phyloP scores from a whole-genome alignment of 352 stramenopile species.

The Aphanomyces stellatus region DNA sequence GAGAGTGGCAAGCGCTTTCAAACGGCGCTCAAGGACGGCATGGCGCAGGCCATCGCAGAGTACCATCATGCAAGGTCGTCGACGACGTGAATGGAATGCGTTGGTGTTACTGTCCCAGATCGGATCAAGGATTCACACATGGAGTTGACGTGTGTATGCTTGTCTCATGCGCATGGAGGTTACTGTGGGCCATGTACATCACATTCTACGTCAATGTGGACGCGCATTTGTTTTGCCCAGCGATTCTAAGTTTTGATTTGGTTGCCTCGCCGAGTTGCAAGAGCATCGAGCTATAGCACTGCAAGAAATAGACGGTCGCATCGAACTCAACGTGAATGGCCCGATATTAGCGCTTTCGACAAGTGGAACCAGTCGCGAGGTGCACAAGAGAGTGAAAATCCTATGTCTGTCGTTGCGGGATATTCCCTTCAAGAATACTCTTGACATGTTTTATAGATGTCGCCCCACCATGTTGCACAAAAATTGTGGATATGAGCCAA shows the following conservation, averaged over 20 bases:
- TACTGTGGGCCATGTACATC: too few species aligned
- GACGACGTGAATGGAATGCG: background rate
- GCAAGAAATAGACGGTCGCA: too few species aligned
- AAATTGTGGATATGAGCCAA: background rate
- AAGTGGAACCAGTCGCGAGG: too few species aligned
- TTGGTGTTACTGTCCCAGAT: background rate
- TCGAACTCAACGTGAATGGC: too few species aligned
- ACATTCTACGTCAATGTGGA: too few species aligned
- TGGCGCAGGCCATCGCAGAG: background rate
- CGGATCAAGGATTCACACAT: background rate
- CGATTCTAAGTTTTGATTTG: too few species aligned
- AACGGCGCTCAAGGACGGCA: background rate
- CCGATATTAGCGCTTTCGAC: too few species aligned
- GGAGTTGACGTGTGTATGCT: too few species aligned
- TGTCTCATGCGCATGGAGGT: too few species aligned
- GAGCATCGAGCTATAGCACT: too few species aligned
- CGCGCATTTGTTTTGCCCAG: too few species aligned
- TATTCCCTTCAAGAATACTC: background rate
- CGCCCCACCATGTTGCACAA: conserved; percentile 11
- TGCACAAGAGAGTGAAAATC: background rate
- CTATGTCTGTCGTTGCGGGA: background rate
- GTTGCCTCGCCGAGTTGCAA: too few species aligned
- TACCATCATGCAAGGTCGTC: background rate
- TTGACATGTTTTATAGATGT: background rate
- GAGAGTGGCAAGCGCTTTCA: background rate